Evolutionary conservation across 1,139 yeast genomes (phyloP).

Genomic region (Geotrichum candidum): DNA sequence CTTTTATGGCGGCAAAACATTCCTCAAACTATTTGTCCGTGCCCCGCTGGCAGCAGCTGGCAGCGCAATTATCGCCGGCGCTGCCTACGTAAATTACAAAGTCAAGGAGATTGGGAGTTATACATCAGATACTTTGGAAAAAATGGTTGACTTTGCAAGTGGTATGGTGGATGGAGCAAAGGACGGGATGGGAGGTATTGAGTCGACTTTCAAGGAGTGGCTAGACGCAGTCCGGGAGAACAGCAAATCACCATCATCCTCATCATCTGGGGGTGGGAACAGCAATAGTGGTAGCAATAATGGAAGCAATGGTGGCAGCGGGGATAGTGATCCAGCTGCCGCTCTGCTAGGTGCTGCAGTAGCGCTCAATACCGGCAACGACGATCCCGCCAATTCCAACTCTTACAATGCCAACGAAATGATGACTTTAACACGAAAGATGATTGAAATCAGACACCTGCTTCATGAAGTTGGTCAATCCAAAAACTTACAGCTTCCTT

Average conservation of each 20-base stretch:
- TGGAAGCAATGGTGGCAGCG: constrained; percentile 26
- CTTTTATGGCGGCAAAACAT: constrained; percentile 5
- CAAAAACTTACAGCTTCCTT: constrained; percentile 75
- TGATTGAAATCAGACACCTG: constrained; percentile 89
- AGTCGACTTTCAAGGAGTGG: constrained; percentile 26
- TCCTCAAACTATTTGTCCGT: constrained; percentile 1
- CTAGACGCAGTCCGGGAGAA: constrained; percentile 12
- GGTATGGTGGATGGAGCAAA: constrained; percentile 32
- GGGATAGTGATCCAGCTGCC: constrained; percentile 29
- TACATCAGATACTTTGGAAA: constrained; percentile 58
- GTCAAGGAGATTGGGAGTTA: constrained; percentile 76
- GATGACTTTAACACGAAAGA: constrained; percentile 81
- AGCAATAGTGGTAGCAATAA: neutral
- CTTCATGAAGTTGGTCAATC: constrained; percentile 70
- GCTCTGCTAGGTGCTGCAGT: constrained; percentile 36
- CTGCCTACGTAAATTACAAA: constrained; percentile 85
- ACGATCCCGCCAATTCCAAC: constrained; percentile 27
- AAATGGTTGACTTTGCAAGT: constrained; percentile 51
- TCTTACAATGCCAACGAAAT: constrained; percentile 41
- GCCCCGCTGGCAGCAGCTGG: constrained; percentile 56
- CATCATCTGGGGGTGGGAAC: neutral
- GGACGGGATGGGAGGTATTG: constrained; percentile 23
- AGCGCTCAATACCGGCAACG: constrained; percentile 30
- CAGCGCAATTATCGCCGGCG: constrained; percentile 90
- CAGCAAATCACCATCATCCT: constrained; percentile 12